These are phyloP conservation scores for Ustilago trichophora DNA, from an alignment of 1,284 basidiomycete species.

Conservation along the genomic window DNA sequence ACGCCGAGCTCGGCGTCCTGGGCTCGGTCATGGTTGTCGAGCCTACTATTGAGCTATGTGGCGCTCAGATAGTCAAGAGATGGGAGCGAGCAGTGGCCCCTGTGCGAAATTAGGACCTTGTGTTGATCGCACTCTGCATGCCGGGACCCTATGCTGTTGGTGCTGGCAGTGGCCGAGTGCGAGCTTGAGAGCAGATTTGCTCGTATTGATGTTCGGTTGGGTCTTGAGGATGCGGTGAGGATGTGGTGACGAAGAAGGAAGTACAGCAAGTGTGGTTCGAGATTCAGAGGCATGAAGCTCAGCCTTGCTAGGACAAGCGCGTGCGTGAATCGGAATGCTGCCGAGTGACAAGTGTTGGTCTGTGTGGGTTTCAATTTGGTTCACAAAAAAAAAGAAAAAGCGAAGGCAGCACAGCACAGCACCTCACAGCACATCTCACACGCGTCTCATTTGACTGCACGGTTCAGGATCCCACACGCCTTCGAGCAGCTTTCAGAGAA, in stretches of 20 bases:
- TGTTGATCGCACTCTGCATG: too few relatives aligned
- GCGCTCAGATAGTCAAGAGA: background rate
- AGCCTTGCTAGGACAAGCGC: background rate
- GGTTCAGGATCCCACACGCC: too few relatives aligned
- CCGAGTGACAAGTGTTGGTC: constrained; percentile 26
- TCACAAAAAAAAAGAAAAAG: background rate
- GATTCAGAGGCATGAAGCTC: background rate
- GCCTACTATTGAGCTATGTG: background rate
- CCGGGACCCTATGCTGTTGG: too few relatives aligned
- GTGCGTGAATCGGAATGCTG: background rate
- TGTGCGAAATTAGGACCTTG: too few relatives aligned
- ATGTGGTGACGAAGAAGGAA: too few relatives aligned
- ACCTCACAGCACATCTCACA: constrained; percentile 1
- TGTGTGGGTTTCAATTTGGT: background rate
- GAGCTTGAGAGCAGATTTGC: too few relatives aligned
- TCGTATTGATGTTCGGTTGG: too few relatives aligned
- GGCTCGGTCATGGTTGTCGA: constrained; percentile 12
- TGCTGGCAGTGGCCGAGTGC: too few relatives aligned
- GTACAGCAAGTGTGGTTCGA: background rate
- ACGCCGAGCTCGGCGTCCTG: constrained; percentile 12
- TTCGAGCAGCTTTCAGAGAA: too few relatives aligned
- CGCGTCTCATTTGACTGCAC: constrained; percentile 10
- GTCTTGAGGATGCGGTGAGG: background rate
- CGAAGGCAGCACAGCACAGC: constrained; percentile 17
- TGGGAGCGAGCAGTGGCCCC: too few relatives aligned